Conservation (phyloP, 164 flowering plant genomes). For the Brasenia schreberi region DNA sequence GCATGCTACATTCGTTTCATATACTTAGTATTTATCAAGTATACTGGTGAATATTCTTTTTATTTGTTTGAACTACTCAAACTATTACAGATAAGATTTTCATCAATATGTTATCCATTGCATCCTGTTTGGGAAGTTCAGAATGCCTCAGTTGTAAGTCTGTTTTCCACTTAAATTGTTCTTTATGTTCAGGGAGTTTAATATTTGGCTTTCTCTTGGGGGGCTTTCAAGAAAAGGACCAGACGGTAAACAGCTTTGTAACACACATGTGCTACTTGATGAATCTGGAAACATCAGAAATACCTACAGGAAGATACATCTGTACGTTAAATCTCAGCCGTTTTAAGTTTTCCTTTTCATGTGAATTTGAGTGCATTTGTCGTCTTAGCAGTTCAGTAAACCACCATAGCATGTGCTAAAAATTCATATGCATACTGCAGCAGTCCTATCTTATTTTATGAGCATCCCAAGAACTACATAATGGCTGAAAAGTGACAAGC, state of each 20-base stretch:
- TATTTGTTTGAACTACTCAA: too few relatives aligned
- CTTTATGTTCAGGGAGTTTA: slow-evolving; percentile 41
- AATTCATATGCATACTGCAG: too few relatives aligned
- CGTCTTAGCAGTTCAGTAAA: too few relatives aligned
- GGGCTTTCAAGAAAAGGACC: slow-evolving; percentile 83
- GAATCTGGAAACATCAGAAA: slow-evolving; percentile 63
- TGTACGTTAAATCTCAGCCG: slow-evolving; percentile 31
- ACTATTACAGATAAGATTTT: not conserved
- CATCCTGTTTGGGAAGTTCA: not conserved
- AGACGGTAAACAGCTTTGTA: slow-evolving; percentile 61
- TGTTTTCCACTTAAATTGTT: not conserved
- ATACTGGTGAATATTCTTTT: too few relatives aligned
- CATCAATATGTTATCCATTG: not conserved
- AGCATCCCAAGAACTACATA: slow-evolving; percentile 3
- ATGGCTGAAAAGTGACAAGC: too few relatives aligned
- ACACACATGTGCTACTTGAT: slow-evolving; percentile 81
- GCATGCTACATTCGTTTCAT: too few relatives aligned
- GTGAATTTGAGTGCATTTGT: not conserved
- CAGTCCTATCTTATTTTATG: too few relatives aligned
- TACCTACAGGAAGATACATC: slow-evolving; percentile 66
- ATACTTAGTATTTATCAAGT: too few relatives aligned
- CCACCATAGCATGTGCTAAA: too few relatives aligned
- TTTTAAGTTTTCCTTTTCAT: too few relatives aligned
- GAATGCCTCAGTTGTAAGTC: too few relatives aligned
- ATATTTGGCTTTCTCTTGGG: slow-evolving; percentile 91